Conservation (phyloP, 208 protist species). For the Porcisia hertigi region DNA sequence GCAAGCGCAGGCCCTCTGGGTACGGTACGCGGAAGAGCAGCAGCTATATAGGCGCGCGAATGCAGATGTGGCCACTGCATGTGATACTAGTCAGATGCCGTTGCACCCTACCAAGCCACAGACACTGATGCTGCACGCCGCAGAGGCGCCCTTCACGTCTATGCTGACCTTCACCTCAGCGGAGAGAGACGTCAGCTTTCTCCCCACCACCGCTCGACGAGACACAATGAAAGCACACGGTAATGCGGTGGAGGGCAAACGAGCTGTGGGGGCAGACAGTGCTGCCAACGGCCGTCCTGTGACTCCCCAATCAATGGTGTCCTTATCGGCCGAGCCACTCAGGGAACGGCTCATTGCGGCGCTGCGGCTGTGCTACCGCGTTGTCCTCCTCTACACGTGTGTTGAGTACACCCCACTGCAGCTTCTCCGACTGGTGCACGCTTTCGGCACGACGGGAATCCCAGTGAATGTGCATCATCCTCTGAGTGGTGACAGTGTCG, state of each 20-base stretch:
- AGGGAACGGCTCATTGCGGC: constrained; percentile 4
- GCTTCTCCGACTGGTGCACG: constrained; percentile 27
- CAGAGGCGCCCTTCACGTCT: not conserved
- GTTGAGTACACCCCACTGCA: constrained; percentile 30
- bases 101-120: not conserved
- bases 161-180: not conserved
- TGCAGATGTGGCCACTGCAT: not conserved
- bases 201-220: not conserved
- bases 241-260: not conserved
- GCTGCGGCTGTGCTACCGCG: constrained; percentile 32
- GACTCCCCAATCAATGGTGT: too few species aligned
- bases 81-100: not conserved
- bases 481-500: constrained; percentile 26
- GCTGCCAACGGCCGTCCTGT: not conserved
- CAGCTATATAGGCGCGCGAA: not conserved
- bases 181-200: not conserved
- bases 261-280: not conserved
- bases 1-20: not conserved
- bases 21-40: constrained; percentile 3
- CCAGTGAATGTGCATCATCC: constrained; percentile 26
- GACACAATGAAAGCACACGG: not conserved
- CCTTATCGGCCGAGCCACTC: too few species aligned
- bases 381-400: constrained; percentile 28
- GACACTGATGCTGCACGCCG: not conserved
- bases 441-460: constrained; percentile 10